phyloP scores from a whole-genome alignment of 2,329 filamentous ascomycete species.

The Diaporthe sp. region DNA sequence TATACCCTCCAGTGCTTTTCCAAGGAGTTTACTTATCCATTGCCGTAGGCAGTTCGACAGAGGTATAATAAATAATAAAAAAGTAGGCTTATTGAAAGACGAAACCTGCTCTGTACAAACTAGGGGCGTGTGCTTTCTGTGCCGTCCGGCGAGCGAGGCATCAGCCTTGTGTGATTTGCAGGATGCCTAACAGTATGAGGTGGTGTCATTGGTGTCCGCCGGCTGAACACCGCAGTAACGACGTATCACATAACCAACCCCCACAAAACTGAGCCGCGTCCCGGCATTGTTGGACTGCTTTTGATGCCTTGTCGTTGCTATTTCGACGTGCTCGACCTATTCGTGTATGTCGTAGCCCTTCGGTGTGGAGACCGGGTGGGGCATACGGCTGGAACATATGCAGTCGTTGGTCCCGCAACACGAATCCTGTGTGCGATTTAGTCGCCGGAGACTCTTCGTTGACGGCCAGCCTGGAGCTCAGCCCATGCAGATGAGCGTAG shows the following conservation, averaged over 20 bases:
- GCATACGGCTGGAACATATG: slow-evolving; percentile 19
- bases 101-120: not conserved
- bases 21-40: too few relatives aligned
- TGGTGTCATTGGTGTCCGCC: not conserved
- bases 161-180: slow-evolving; percentile 9
- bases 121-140: slow-evolving; percentile 7
- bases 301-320: slow-evolving; percentile 17
- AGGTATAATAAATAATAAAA: not conserved
- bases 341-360: slow-evolving; percentile 19
- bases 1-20: not conserved
- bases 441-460: slow-evolving; percentile 11
- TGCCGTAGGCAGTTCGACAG: not conserved
- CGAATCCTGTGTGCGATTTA: slow-evolving; percentile 18
- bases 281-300: slow-evolving; percentile 16
- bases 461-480: slow-evolving; percentile 15
- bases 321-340: slow-evolving; percentile 8
- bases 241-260: not conserved
- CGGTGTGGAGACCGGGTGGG: slow-evolving; percentile 19
- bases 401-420: slow-evolving; percentile 27
- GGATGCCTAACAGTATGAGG: not conserved
- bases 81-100: not conserved
- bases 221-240: slow-evolving; percentile 5
- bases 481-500: slow-evolving; percentile 18
- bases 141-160: slow-evolving; percentile 14
- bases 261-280: slow-evolving; percentile 18